Conservation (phyloP, 495 filamentous ascomycete genomes). For the Podospora fimiseda region DNA sequence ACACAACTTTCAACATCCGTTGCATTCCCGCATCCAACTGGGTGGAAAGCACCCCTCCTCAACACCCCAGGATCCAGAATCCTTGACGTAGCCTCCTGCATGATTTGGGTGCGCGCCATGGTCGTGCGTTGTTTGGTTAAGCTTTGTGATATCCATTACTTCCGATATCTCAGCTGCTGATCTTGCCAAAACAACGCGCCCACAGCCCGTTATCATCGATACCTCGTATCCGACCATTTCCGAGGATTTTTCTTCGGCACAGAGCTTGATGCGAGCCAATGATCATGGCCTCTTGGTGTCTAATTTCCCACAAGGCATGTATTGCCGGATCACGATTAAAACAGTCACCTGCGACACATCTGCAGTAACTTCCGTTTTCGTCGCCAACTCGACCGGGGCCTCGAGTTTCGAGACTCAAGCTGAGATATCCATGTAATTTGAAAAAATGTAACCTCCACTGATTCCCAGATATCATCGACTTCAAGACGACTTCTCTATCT, state of each 20-base stretch:
- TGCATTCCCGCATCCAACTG: background rate
- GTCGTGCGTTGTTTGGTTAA: background rate
- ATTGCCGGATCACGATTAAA: no score
- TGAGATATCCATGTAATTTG: background rate
- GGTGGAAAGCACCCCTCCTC: background rate
- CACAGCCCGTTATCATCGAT: conserved; percentile 1
- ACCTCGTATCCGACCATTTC: no score
- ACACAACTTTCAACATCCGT: background rate
- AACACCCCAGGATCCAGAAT: background rate
- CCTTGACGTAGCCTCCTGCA: conserved; percentile 3
- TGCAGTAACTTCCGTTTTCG: background rate
- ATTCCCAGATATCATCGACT: conserved; percentile 41
- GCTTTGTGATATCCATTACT: background rate
- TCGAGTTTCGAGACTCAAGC: background rate
- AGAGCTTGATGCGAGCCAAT: no score
- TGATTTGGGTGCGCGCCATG: background rate
- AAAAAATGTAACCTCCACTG: conserved; percentile 44
- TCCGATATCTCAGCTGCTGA: background rate
- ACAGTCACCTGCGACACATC: background rate
- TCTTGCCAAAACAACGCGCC: background rate
- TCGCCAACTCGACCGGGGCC: background rate
- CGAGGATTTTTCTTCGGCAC: no score
- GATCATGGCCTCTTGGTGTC: no score
- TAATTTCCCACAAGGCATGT: no score
- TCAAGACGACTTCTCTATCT: conserved; percentile 42